phyloP scores from a whole-genome alignment of 148 eudicot species.

The Camellia sinensis region DNA sequence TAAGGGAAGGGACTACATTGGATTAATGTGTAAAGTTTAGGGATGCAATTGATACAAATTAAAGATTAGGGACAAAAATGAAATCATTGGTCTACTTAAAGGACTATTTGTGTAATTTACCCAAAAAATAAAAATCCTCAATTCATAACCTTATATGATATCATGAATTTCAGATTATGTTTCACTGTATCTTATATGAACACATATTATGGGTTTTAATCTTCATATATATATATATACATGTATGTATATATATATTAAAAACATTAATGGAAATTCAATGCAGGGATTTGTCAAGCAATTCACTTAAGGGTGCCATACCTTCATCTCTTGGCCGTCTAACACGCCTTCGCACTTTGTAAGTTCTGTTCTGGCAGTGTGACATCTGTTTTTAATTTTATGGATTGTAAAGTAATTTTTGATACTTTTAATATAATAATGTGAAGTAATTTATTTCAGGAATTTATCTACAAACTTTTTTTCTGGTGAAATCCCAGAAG shows the following conservation, averaged over 20 bases:
- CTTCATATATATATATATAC: too few relatives aligned
- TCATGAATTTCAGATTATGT: background rate
- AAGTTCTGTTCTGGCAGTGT: constrained; percentile 30
- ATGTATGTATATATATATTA: too few relatives aligned
- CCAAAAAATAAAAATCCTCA: background rate
- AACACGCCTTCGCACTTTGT: constrained; percentile 66
- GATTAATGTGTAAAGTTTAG: too few relatives aligned
- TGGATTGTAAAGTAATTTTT: background rate
- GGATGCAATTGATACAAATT: too few relatives aligned
- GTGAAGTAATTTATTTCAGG: constrained; percentile 37
- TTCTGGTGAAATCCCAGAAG: constrained; percentile 87
- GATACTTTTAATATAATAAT: background rate
- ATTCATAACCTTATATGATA: background rate
- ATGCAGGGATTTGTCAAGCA: constrained; percentile 86
- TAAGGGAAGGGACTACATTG: too few relatives aligned
- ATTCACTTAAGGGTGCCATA: constrained; percentile 79
- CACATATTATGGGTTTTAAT: too few relatives aligned
- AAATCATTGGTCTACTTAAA: too few relatives aligned
- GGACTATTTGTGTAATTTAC: too few relatives aligned
- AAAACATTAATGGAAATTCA: background rate
- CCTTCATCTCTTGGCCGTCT: constrained; percentile 90
- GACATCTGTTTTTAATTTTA: background rate
- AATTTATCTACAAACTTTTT: constrained; percentile 92
- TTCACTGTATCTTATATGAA: background rate
- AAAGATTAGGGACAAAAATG: too few relatives aligned